Conservation (phyloP, 2,329 filamentous ascomycete genomes). For the Ophiostoma piceae region DNA sequence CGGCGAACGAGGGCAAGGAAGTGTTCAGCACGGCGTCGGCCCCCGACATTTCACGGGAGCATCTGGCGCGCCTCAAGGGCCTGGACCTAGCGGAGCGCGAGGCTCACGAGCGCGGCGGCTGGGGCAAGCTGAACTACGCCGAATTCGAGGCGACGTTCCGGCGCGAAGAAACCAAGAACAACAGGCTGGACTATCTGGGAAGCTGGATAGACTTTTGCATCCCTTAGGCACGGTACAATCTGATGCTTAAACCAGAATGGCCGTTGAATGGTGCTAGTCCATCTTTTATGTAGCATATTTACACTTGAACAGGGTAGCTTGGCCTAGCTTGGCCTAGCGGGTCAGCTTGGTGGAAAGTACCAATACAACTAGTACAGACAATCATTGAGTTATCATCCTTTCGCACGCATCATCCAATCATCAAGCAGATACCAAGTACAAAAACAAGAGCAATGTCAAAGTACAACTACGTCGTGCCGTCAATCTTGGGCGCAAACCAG, state of each 20-base stretch:
- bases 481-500: slow-evolving; percentile 15
- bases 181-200: slow-evolving; percentile 72
- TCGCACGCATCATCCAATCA: background rate
- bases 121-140: slow-evolving; percentile 67
- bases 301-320: too few species aligned
- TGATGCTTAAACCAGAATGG: too few species aligned
- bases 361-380: background rate
- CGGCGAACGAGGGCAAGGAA: slow-evolving; percentile 4
- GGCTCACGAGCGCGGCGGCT: slow-evolving; percentile 67
- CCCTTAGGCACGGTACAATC: slow-evolving; percentile 37
- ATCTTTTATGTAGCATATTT: too few species aligned
- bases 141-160: slow-evolving; percentile 78
- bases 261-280: too few species aligned
- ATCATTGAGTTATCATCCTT: too few species aligned
- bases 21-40: background rate
- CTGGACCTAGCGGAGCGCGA: slow-evolving; percentile 64
- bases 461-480: background rate
- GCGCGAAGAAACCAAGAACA: slow-evolving; percentile 55
- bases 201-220: slow-evolving; percentile 86
- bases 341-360: background rate
- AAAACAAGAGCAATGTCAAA: background rate
- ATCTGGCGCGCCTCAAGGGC: slow-evolving; percentile 46
- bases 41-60: slow-evolving; percentile 32
- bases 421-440: background rate
- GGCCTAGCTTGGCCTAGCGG: background rate